phyloP scores from a whole-genome alignment of 2,329 filamentous ascomycete species.

The Alternaria panax region DNA sequence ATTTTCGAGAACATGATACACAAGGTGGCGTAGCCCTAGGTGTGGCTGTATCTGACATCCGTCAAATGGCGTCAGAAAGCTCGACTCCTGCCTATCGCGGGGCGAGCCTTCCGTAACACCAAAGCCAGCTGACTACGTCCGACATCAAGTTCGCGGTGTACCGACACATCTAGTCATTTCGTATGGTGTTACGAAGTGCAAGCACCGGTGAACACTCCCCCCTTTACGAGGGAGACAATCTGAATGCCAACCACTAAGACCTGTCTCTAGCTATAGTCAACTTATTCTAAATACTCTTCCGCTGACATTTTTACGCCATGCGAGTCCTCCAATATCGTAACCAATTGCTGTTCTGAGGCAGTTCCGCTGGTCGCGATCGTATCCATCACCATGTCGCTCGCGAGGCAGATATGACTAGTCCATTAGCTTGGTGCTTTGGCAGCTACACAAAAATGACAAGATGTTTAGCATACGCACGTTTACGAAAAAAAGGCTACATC shows the following conservation, averaged over 20 bases:
- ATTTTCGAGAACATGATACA: not conserved
- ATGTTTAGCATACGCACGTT: too few species aligned
- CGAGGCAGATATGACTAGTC: too few species aligned
- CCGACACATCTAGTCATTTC: not conserved
- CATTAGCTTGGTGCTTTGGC: too few species aligned
- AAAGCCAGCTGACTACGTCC: not conserved
- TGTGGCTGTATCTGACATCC: not conserved
- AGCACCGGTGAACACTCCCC: not conserved
- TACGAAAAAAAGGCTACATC: too few species aligned
- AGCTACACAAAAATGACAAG: too few species aligned
- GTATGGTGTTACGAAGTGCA: not conserved
- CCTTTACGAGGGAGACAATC: not conserved
- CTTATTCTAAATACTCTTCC: too few species aligned
- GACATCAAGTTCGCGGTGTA: not conserved
- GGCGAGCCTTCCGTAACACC: not conserved
- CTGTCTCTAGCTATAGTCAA: not conserved
- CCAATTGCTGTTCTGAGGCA: too few species aligned
- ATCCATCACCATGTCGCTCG: too few species aligned
- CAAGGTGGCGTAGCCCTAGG: not conserved
- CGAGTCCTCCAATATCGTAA: too few species aligned
- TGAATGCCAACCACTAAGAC: not conserved
- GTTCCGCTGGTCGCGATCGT: too few species aligned
- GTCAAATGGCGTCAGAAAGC: not conserved
- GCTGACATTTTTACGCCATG: too few species aligned
- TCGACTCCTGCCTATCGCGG: not conserved